A percentile compares a stretch with the other conserved stretches of the same genome.
Evolutionary conservation across 2,329 filamentous ascomycete genomes (phyloP).

Genomic region (Achaetomium macrosporum): DNA sequence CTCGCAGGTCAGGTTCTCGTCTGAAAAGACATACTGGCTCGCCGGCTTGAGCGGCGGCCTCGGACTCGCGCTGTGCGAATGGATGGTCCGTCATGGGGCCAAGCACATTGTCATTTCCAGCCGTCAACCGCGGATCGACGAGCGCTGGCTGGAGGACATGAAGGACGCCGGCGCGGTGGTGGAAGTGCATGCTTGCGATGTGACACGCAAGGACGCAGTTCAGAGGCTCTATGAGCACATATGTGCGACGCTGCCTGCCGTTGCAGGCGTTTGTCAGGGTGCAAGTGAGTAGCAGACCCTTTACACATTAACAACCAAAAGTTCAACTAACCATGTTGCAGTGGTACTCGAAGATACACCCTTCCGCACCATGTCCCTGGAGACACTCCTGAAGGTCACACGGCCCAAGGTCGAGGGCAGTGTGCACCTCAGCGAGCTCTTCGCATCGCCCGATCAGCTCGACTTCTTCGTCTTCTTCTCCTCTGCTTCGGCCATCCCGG

Average conservation of each 20-base stretch:
- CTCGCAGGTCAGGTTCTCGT: conserved; percentile 1
- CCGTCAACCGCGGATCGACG: conserved; percentile 28
- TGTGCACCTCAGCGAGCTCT: conserved; percentile 27
- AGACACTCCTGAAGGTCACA: conserved; percentile 21
- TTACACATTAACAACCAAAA: too few relatives aligned
- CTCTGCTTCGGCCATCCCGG: not conserved
- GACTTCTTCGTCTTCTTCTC: conserved; percentile 30
- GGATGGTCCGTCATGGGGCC: conserved; percentile 30
- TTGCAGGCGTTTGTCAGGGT: too few relatives aligned
- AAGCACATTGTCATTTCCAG: conserved; percentile 29
- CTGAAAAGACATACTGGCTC: conserved; percentile 30
- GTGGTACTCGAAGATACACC: conserved; percentile 32
- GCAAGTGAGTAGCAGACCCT: too few relatives aligned
- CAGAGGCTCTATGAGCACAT: too few relatives aligned
- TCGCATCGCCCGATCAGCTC: conserved; percentile 23
- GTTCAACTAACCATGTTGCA: conserved; percentile 19
- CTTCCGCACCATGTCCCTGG: conserved; percentile 22
- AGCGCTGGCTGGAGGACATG: conserved; percentile 20
- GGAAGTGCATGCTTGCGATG: not conserved
- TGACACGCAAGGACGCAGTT: not conserved
- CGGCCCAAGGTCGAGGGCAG: conserved; percentile 32
- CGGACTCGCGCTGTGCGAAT: conserved; percentile 28
- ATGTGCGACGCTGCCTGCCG: too few relatives aligned
- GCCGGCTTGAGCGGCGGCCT: conserved; percentile 27
- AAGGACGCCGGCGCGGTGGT: conserved; percentile 12